Evolutionary conservation across 108 stramenopile species (phyloP).

Genomic region (Craspedostauros australis): DNA sequence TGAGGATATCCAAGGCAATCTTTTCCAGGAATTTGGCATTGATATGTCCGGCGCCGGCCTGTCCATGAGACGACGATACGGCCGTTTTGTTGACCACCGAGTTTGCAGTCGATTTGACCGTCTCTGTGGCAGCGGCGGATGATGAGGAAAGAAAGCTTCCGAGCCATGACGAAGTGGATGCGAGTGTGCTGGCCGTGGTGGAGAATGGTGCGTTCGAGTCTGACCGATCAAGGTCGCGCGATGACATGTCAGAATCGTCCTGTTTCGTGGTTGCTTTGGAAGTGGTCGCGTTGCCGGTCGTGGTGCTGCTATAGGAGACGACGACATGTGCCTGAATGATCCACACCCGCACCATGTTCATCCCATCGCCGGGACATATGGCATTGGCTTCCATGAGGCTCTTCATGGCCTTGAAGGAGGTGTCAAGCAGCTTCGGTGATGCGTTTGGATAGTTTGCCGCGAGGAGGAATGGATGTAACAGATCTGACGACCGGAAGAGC

Average conservation of each 20-base stretch:
- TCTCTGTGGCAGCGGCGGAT: neutral
- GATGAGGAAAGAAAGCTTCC: constrained; percentile 24
- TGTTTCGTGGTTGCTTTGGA: neutral
- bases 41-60: constrained; percentile 26
- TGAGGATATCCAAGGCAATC: constrained; percentile 40
- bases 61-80: constrained; percentile 27
- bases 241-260: no score
- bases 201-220: no score
- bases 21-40: constrained; percentile 41
- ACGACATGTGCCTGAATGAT: constrained; percentile 70
- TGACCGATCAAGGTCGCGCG: no score
- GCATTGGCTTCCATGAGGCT: constrained; percentile 72
- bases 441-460: constrained; percentile 81
- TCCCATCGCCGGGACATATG: constrained; percentile 65
- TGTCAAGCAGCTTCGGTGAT: constrained; percentile 41
- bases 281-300: neutral
- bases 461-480: constrained; percentile 78
- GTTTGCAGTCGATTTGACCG: neutral
- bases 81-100: constrained; percentile 7
- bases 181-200: neutral
- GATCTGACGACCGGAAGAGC: constrained; percentile 67
- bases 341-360: constrained; percentile 69
- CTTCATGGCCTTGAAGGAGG: constrained; percentile 64
- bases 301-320: constrained; percentile 18
- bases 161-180: constrained; percentile 21